Evolutionary conservation across 106 monocot species (phyloP), one percentile per base, ranked within the genome.

Genomic region (Iris macrosiphon): DNA sequence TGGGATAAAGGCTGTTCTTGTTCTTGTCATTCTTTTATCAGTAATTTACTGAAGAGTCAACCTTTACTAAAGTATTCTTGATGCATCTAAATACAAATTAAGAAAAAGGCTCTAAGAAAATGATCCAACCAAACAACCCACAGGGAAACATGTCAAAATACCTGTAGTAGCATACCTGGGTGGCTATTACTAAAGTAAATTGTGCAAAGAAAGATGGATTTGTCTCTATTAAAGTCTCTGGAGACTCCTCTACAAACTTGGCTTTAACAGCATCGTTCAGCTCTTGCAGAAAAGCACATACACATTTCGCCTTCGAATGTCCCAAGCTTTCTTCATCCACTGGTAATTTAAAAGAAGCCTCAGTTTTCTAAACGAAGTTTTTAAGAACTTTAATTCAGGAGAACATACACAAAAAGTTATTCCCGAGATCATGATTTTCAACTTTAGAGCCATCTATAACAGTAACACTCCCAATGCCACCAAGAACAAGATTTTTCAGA

Each of bases 211-310:
- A 95, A 5, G 82, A 85, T 68, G 89, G 73, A 35, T 80, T 86
- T 43, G 72, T 79, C 57, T 91, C 96, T 52, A 98, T 90, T 31
- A 98, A 75, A 1, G 63, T 64, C 35, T 79, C 79, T 30, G 91
- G 87, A 65, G 72, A 73, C 64, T 91, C 96, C 69, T 98, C 91
- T 7, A 98, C 69, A 63, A 91, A 98, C 55, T 98, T 98, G 37
- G 80, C 86, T 49, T 87, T 91, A 38, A 98, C 96, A 62, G 96
- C 86, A 81, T 98, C 96, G 75, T 98, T 98, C 42, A 98, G 70
- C 69, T 98, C 96, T 66, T 91, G 91, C 45, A 98, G 60, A 66
- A 90, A 87, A n/a, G 87, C 65, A 38, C 91, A 81, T 22, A 98
- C 83, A 35, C 77, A 90, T 74, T 98, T 98, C 32, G 96, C 96